These are phyloP conservation scores for Ogataea hybrid DNA, from an alignment of 1,139 yeast species.

Conservation along the genomic window DNA sequence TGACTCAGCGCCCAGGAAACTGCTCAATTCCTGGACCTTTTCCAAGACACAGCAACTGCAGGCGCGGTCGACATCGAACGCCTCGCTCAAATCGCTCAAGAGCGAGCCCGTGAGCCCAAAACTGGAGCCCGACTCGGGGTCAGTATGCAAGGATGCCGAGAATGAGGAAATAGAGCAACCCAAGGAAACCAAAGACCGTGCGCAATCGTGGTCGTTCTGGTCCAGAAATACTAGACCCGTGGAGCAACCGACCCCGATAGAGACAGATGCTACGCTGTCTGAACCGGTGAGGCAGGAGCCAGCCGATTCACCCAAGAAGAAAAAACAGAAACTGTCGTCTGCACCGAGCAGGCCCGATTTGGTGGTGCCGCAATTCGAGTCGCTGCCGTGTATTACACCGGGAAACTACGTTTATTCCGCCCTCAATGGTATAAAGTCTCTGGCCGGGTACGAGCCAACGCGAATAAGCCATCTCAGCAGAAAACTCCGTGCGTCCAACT, in stretches of 20 bases:
- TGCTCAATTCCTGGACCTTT: slow-evolving; percentile 29
- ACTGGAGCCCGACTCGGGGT: slow-evolving; percentile 3
- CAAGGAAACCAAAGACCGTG: slow-evolving; percentile 10
- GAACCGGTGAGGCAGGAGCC: slow-evolving; percentile 20
- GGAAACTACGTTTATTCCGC: slow-evolving; percentile 14
- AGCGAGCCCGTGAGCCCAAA: not conserved
- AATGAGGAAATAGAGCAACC: slow-evolving; percentile 11
- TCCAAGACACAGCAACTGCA: slow-evolving; percentile 16
- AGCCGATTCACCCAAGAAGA: slow-evolving; percentile 6
- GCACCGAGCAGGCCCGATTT: slow-evolving; percentile 25
- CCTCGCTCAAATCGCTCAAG: not conserved
- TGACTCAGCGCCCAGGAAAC: slow-evolving; percentile 1
- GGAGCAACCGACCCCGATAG: not conserved
- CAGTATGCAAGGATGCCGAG: slow-evolving; percentile 11
- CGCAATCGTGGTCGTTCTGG: slow-evolving; percentile 31
- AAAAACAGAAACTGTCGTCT: slow-evolving; percentile 9
- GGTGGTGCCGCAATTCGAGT: slow-evolving; percentile 35
- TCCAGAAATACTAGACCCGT: slow-evolving; percentile 3
- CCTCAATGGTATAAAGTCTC: slow-evolving; percentile 15
- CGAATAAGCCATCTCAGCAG: slow-evolving; percentile 31
- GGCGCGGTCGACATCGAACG: not conserved
- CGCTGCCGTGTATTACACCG: slow-evolving; percentile 30
- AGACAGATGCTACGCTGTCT: slow-evolving; percentile 26
- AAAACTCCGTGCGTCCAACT: slow-evolving; percentile 24
- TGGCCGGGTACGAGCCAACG: slow-evolving; percentile 16